Conservation (phyloP, 805 yeast species). For the Diddensiella transvaalensis region DNA sequence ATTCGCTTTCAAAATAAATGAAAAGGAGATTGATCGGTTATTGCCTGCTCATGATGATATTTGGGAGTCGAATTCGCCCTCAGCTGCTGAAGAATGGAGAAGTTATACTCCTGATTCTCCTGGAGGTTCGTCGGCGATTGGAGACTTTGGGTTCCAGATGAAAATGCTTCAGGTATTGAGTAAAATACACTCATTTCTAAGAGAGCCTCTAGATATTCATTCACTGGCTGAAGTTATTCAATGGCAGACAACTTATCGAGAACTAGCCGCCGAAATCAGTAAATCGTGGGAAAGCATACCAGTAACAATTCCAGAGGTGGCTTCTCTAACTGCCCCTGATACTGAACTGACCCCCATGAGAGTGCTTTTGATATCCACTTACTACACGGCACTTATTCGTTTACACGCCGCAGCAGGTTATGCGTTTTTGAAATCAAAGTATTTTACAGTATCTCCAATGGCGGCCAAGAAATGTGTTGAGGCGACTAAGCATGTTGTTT, state of each 20-base stretch:
- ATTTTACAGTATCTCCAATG: conserved; percentile 21
- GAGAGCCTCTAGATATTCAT: conserved; percentile 23
- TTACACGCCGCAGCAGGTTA: conserved; percentile 28
- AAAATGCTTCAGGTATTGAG: conserved; percentile 24
- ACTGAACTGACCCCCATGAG: conserved; percentile 18
- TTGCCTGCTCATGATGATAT: conserved; percentile 20
- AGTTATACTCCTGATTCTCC: not conserved
- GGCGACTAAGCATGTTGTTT: conserved; percentile 21
- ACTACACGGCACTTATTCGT: conserved; percentile 25
- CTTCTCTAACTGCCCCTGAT: not conserved
- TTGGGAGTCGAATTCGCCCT: conserved; percentile 1
- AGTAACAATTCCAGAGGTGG: conserved; percentile 3
- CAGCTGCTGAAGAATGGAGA: conserved; percentile 1
- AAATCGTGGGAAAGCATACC: conserved; percentile 25
- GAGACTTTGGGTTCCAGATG: conserved; percentile 22
- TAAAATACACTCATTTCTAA: conserved; percentile 25
- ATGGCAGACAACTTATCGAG: conserved; percentile 26
- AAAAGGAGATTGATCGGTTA: conserved; percentile 21
- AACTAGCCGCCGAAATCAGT: conserved; percentile 21
- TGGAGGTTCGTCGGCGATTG: conserved; percentile 5
- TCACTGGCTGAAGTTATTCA: conserved; percentile 24
- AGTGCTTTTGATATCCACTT: conserved; percentile 23
- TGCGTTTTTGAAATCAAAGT: conserved; percentile 23
- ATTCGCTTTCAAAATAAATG: conserved; percentile 25
- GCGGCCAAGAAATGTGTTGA: conserved; percentile 23